Evolutionary conservation across 441 rosid species (phyloP), one percentile per base, ranked within the genome.

Genomic region (Aquilaria agallochum): DNA sequence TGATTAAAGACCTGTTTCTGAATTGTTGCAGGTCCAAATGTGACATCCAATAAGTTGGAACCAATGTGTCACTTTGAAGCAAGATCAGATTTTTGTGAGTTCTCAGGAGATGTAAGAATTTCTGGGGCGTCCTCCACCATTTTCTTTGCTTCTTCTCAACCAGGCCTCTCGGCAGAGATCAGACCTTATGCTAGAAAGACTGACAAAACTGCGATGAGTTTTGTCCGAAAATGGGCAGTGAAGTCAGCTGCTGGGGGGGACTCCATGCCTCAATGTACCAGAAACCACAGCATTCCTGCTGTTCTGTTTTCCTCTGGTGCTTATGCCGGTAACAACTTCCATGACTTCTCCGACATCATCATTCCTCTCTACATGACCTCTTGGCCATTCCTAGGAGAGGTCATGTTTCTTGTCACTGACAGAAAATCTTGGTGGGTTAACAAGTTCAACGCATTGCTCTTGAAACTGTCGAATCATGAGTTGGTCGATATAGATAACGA

Each of bases 301-400:
- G 60, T 90, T 30, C 75, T 93, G n/a, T 93, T 93, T 63, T 93
- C 98, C 5, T 48, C 60, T 3, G 92, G 89, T 44, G 98, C 95
- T 20, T 93, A 79, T 63, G 53, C 96, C 0, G 85, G 89, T 9
- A 90, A 93, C 74, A 76, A 82, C 67, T 93, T 93, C 56, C 98
- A 93, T 20, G 89, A 88, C 55, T 90, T 88, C 77, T 76, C 90
- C 0, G 97, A 93, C 63, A 61, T 90, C 9, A 59, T 93, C 55
- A 58, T 85, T 65, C 96, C 98, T 1, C 80, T 90, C 0, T 90
- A 54, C 65, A 65, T 78, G 57, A 90, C 90, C 45, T 75, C 87
- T 3, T 65, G 84, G 53, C 63, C 65, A 6, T 90, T 81, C 33
- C 63, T 80, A 50, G 82, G 92, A 11, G 73, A 81, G 40, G 92